These are phyloP conservation scores for Penicillium polonicum DNA, from an alignment of 2,329 filamentous ascomycete genomes.

Conservation along the genomic window DNA sequence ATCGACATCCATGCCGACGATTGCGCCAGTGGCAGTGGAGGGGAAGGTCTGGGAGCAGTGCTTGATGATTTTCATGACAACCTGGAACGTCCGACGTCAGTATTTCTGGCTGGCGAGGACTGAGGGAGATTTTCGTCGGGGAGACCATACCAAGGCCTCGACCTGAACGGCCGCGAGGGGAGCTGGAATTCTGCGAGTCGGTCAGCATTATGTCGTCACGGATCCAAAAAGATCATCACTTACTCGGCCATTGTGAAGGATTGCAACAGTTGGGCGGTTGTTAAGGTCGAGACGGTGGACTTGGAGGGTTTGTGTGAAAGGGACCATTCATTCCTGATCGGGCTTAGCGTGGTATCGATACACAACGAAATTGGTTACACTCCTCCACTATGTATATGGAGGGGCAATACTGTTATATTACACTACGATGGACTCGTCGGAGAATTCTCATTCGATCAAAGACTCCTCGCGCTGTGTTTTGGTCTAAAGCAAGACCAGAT, in stretches of 20 bases:
- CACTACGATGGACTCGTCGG: neutral
- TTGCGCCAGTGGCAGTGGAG: slow-evolving; percentile 80
- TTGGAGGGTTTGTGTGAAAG: slow-evolving; percentile 29
- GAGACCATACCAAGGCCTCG: slow-evolving; percentile 76
- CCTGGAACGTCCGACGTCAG: slow-evolving; percentile 52
- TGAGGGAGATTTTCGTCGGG: slow-evolving; percentile 35
- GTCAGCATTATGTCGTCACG: slow-evolving; percentile 16
- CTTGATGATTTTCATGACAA: slow-evolving; percentile 98
- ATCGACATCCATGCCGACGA: slow-evolving; percentile 89
- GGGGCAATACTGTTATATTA: slow-evolving; percentile 23
- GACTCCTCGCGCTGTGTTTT: neutral
- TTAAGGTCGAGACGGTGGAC: slow-evolving; percentile 19
- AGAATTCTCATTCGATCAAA: neutral
- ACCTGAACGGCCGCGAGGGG: slow-evolving; percentile 87
- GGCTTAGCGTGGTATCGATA: slow-evolving; percentile 23
- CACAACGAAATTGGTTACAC: neutral
- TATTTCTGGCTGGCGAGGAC: slow-evolving; percentile 28
- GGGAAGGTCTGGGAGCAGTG: slow-evolving; percentile 87
- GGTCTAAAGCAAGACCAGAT: neutral
- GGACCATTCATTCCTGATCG: slow-evolving; percentile 20
- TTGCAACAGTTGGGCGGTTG: slow-evolving; percentile 21
- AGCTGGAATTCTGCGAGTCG: slow-evolving; percentile 57
- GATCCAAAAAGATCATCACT: slow-evolving; percentile 4
- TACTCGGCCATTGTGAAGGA: slow-evolving; percentile 28
- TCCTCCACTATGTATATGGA: neutral